Evolutionary conservation across 805 yeast species (phyloP).

Genomic region (Teunomyces panamensis): DNA sequence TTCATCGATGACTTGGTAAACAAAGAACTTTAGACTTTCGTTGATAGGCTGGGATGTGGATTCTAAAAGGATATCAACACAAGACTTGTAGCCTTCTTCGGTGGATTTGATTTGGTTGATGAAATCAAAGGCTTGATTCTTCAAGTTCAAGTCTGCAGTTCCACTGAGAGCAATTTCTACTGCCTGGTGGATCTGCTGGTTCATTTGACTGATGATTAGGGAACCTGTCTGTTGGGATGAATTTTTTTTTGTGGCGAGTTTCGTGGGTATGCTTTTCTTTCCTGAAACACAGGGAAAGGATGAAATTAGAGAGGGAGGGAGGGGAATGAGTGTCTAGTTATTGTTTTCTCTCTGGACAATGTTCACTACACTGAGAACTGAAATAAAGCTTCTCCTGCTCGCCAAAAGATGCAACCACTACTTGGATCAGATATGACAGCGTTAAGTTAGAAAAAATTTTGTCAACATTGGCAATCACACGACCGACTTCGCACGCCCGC

Average conservation of each 20-base stretch:
- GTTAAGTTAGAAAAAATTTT: not conserved
- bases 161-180: constrained; percentile 79
- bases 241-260: too few relatives aligned
- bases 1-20: constrained; percentile 66
- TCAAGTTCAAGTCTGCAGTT: constrained; percentile 56
- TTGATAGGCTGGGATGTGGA: constrained; percentile 28
- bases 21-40: constrained; percentile 61
- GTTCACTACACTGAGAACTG: constrained; percentile 1
- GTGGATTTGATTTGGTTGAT: constrained; percentile 53
- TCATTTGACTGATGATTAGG: constrained; percentile 16
- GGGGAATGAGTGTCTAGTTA: not conserved
- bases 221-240: too few relatives aligned
- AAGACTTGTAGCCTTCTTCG: constrained; percentile 53
- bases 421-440: constrained; percentile 3
- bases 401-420: constrained; percentile 2
- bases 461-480: constrained; percentile 4
- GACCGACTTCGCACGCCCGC: not conserved
- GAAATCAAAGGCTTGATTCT: constrained; percentile 51
- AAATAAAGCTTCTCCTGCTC: constrained; percentile 1
- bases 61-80: constrained; percentile 45
- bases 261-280: not conserved
- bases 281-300: not conserved
- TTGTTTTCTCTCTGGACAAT: not conserved
- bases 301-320: not conserved
- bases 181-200: constrained; percentile 79